Percentiles rank a stretch among this genome's conserved stretches.
These are phyloP conservation scores for Pseudonitzschia multiseries DNA, from an alignment of 108 stramenopile species.

Conservation along the genomic window DNA sequence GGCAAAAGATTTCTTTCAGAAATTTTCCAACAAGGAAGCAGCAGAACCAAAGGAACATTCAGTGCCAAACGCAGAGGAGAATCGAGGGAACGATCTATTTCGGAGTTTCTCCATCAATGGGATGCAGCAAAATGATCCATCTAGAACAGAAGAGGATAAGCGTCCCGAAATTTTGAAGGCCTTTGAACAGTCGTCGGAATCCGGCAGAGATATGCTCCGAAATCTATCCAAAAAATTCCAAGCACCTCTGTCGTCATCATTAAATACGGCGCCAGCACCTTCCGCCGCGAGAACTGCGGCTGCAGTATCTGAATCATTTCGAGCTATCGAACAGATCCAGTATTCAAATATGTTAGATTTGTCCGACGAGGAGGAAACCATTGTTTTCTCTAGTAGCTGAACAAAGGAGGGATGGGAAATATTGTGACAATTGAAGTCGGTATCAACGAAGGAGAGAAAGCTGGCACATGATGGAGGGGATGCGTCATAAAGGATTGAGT, in stretches of 20 bases:
- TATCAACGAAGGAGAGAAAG: neutral
- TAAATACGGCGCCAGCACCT: neutral
- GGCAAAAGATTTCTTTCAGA: conserved; percentile 11
- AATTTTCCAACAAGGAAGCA: conserved; percentile 7
- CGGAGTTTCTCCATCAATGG: conserved; percentile 6
- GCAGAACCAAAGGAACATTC: neutral
- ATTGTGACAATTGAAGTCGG: too few species aligned
- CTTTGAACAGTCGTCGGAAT: neutral
- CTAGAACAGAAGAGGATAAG: neutral
- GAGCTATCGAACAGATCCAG: neutral
- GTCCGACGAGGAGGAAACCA: neutral
- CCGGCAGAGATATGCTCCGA: conserved; percentile 1
- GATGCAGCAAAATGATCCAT: neutral
- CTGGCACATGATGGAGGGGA: neutral
- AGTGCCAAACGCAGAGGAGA: neutral
- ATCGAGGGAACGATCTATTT: conserved; percentile 9
- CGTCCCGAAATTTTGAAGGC: conserved; percentile 2
- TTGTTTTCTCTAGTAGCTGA: neutral
- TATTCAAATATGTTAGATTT: neutral
- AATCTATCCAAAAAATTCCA: conserved; percentile 4
- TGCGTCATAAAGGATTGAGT: too few species aligned
- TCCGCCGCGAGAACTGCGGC: neutral
- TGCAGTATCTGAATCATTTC: neutral
- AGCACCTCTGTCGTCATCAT: neutral
- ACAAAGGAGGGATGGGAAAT: too few species aligned